Evolutionary conservation across 2,329 filamentous ascomycete species (phyloP), one percentile per base, ranked within the genome.

Genomic region (Colletotrichum scovillei): DNA sequence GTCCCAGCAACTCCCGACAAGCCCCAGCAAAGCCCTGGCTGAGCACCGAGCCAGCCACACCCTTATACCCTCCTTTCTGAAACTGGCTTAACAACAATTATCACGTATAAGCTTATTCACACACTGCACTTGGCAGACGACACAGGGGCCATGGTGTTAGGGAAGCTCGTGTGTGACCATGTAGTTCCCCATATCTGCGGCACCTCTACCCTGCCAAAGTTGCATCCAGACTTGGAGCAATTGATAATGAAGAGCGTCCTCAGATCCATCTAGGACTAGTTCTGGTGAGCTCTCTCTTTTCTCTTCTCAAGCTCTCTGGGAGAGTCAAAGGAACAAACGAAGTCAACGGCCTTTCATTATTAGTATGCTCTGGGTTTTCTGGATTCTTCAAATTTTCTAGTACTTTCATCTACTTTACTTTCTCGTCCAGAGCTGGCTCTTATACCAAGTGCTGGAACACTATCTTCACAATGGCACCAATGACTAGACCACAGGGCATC

Each of bases 61-160:
- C 26, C 49, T 35, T 49, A 38, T 63, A 69, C 67, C 60, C 71
- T 74, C 62, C n/a, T 67, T 63, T 67, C 63, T 72, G 72, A 74
- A 74, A 74, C 72, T 46, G 68, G 28, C 68, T 62, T 72, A 68
- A 74, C 72, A 63, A 22, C 63, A 32, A 67, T 56, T 63, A 62
- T 74, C 72, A 63, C 68, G 57, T 71, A 72, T 72, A 74, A 74
- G 72, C 72, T 74, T 72, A 67, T 74, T 68, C 63, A 14, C 28
- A 59, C 49, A 63, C 52, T 72, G 63, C 58, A 11, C 72, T 74
- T 71, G 57, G 68, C 68, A 72, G 63, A 49, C 53, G 58, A 53
- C 57, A 63, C 24, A 65, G 60, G 67, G 67, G 72, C 49, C 55
- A 58, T 72, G 30, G 28, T 72, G 72, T 58, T 72, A 74, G 63